A percentile compares a stretch with the other conserved stretches of the same genome.
These are phyloP conservation scores for Pachysandra terminalis DNA, from an alignment of 164 flowering plant species.

Conservation along the genomic window DNA sequence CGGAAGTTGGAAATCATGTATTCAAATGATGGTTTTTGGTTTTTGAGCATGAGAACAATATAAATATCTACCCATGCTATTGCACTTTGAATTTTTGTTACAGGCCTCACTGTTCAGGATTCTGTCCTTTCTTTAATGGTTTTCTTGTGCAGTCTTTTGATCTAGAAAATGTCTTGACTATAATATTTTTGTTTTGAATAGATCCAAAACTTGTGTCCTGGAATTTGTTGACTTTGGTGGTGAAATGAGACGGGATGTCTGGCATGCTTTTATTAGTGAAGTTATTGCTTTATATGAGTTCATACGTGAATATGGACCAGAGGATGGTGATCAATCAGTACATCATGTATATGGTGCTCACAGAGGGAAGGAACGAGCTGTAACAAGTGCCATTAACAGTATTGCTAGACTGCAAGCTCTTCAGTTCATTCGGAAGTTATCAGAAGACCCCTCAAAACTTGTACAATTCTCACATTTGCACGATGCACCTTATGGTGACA, in stretches of 20 bases:
- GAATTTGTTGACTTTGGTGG: conserved; percentile 94
- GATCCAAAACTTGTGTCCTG: conserved; percentile 70
- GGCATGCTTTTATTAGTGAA: conserved; percentile 89
- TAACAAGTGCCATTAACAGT: conserved; percentile 48
- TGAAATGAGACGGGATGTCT: conserved; percentile 91
- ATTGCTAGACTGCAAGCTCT: conserved; percentile 86
- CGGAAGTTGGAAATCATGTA: too few species aligned
- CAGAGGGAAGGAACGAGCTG: conserved; percentile 67
- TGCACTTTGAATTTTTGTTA: background rate
- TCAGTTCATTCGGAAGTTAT: conserved; percentile 63
- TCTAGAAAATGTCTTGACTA: background rate
- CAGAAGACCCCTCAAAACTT: conserved; percentile 84
- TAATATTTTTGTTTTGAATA: conserved; percentile 27
- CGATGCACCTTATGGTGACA: conserved; percentile 71
- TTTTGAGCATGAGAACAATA: too few species aligned
- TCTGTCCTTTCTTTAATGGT: background rate
- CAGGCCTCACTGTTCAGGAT: background rate
- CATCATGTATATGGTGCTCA: conserved; percentile 67
- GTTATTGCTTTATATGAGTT: conserved; percentile 68
- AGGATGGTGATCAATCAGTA: conserved; percentile 56
- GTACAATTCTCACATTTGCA: conserved; percentile 75
- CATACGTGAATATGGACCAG: conserved; percentile 75
- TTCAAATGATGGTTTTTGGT: too few species aligned
- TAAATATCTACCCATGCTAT: background rate
- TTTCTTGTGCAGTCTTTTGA: background rate